Evolutionary conservation across 176 grass and related monocot genomes (phyloP), one percentile per base, ranked within the genome.

Genomic region (Carex littledalei): DNA sequence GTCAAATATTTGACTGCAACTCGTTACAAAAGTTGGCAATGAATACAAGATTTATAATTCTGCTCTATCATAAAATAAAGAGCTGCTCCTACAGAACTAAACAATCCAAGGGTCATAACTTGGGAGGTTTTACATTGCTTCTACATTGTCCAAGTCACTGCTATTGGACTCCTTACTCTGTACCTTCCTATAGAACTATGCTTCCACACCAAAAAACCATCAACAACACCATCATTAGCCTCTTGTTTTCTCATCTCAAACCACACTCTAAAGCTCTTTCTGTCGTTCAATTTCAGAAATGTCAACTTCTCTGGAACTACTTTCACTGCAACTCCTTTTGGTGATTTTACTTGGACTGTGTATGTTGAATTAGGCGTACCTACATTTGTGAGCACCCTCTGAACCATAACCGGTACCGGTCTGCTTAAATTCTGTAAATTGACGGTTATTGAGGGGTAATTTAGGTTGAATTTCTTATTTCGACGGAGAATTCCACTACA

Each of bases 401-500:
- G 73, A 32, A 91, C 45, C 88, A 86, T 79, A 12, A 75, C 82
- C 31, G 79, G 54, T 13, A 32, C 29, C 5, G 37, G 37, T 39
- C 5, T 86, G 56, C 58, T 66, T 15, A 70, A 81, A 3, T 74
- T 85, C 82, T 61, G 90, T 78, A 98, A 87, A 37, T 86, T 85
- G 54, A 91, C 87, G 3, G 92, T 81, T 20, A 98, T 91, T 6
- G 95, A 98, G 4, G 95, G 95, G 79, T 98, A 98, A 85, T 98
- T 98, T 67, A 98, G 92, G 82, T 67, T 88, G 91, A 94, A 93
- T 1, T 82, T 66, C n/a, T 59, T 81, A 63, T 88, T 81, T 8
- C 0, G 10, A 2, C 0, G 17, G 10, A 93, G 82, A 64, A 85
- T 54, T 0, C 88, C 75, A 55, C 55, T 79, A 93, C 95, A 98